Conservation (phyloP, 2,329 filamentous ascomycete species). For the Cladosporium sp. region DNA sequence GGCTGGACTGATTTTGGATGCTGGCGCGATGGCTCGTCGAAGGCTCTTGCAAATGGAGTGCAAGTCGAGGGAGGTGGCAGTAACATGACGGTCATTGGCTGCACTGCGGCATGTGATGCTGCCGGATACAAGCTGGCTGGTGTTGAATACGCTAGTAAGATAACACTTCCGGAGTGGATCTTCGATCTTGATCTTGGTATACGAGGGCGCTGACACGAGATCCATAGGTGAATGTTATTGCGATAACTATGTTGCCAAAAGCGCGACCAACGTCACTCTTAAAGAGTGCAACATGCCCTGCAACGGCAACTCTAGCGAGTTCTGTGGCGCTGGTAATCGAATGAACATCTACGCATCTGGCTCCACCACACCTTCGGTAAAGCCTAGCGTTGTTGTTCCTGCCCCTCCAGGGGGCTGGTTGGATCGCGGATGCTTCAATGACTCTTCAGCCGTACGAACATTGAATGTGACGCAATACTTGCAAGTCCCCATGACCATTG, state of each 20-base stretch:
- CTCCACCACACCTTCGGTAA: slow-evolving; percentile 27
- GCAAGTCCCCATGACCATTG: slow-evolving; percentile 27
- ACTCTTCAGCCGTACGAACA: slow-evolving; percentile 27
- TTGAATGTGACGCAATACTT: slow-evolving; percentile 25
- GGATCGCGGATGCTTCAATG: slow-evolving; percentile 31
- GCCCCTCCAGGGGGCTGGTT: slow-evolving; percentile 31
- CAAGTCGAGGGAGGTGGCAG: slow-evolving; percentile 28
- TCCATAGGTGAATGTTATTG: slow-evolving; percentile 40
- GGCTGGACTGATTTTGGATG: slow-evolving; percentile 38
- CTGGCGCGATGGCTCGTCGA: slow-evolving; percentile 33
- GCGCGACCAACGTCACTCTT: slow-evolving; percentile 25
- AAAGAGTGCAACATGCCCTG: slow-evolving; percentile 35
- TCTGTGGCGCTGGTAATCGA: slow-evolving; percentile 35
- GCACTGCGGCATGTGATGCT: slow-evolving; percentile 32
- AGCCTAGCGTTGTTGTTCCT: slow-evolving; percentile 26
- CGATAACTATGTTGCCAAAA: slow-evolving; percentile 31
- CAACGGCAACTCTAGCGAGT: slow-evolving; percentile 34
- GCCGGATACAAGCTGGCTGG: slow-evolving; percentile 38
- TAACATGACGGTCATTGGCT: slow-evolving; percentile 33
- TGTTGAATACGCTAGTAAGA: slow-evolving; percentile 31
- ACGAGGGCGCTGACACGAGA: slow-evolving; percentile 21
- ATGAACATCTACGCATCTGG: slow-evolving; percentile 31
- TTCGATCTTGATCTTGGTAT: neutral
- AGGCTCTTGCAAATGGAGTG: slow-evolving; percentile 27
- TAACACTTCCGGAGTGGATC: slow-evolving; percentile 25